Percentiles rank a stretch among this genome's conserved stretches.
Conservation (phyloP, 345 rosid species). For the Eutrema japonicum region DNA sequence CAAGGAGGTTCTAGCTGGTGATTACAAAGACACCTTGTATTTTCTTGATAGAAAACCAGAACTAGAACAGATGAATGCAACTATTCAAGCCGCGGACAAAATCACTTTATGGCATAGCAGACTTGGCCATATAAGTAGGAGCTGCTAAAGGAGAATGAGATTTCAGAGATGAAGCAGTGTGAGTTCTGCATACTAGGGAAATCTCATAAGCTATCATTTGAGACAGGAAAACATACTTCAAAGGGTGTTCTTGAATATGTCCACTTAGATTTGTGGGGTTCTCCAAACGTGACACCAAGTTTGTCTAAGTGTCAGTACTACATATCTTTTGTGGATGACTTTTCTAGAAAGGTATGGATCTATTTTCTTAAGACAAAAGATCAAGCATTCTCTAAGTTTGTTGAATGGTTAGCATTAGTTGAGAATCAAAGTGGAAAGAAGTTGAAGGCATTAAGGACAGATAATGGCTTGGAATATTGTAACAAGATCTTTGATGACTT, state of each 20-base stretch:
- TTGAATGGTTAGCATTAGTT: background rate
- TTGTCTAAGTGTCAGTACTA: background rate
- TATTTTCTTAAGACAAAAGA: background rate
- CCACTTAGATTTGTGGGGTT: background rate
- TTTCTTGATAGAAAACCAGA: no score
- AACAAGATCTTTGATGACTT: background rate
- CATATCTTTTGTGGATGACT: constrained; percentile 7
- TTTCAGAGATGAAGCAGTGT: no score
- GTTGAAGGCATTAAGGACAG: background rate
- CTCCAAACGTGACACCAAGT: background rate
- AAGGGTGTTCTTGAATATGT: background rate
- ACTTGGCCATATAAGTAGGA: no score
- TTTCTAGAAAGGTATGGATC: background rate
- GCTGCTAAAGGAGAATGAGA: no score
- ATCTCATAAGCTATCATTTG: background rate
- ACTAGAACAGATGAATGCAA: no score
- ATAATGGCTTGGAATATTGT: background rate
- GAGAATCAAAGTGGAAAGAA: background rate
- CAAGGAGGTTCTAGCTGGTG: no score
- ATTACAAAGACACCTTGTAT: no score
- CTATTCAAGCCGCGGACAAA: no score
- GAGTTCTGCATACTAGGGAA: background rate
- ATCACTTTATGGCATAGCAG: no score
- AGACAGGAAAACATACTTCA: background rate
- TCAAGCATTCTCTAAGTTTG: background rate